Base-by-base conservation (phyloP, 192 early-diverging fungal species). In the Funneliformis mosseae region DNA sequence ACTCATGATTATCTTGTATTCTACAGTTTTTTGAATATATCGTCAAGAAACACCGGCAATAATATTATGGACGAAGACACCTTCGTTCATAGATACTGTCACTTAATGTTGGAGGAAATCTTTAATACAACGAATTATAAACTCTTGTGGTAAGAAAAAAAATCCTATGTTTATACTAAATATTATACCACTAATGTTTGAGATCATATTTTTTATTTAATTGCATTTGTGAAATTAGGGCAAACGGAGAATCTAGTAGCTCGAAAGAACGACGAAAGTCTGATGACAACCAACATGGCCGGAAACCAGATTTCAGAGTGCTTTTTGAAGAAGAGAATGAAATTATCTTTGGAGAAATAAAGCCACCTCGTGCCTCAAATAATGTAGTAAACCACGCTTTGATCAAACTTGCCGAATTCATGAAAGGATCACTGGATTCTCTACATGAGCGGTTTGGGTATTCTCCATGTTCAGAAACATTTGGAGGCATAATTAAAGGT, bases 341-440 rank as follows among this genome's bases (percentile, higher is more conserved):
- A 64, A 9, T 64, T 64, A 64, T 33, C n/a, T 71, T 71, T 43
- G 69, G 38, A 71, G 69, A 71, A 3, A 42, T 71, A 71, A 71
- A 71, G 42, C 69, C 38, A 6, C 69, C 39, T 21, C 11, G 70
- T 45, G 41, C 41, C 18, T 0, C 70, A 18, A 45, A 72, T 45
- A 72, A 43, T 72, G 18, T 72, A 72, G 4, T 72, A 72, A 72
- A 72, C 14, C 70, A 45, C 10, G 4, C 70, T n/a, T 72, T 72
- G 41, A 43, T 72, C 4, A 72, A 72, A 45, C 41, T 72, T 72
- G 70, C 12, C 0, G 70, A 43, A 72, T 72, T 72, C 8, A 72
- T 45, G 41, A 72, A 72, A 42, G 70, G 70, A 18, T 72, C 41
- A 0, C 41, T 72, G 39, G 41, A 72, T 72, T 72, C 70, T 72